These are phyloP conservation scores for Suhomyces taliae DNA, from an alignment of 1,139 yeast species.

Conservation along the genomic window DNA sequence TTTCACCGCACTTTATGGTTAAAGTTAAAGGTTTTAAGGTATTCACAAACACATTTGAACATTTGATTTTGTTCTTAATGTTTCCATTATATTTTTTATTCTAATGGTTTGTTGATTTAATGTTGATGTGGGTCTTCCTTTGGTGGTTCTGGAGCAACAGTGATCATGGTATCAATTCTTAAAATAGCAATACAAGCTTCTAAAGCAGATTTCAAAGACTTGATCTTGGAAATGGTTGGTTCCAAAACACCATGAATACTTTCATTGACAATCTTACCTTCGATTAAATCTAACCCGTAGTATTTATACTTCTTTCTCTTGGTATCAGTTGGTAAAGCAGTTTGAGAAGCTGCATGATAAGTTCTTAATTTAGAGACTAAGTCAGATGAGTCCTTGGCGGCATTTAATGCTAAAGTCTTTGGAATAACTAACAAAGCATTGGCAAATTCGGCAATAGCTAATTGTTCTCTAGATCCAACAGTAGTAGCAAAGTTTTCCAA, in stretches of 20 bases:
- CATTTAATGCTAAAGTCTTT: slow-evolving; percentile 94
- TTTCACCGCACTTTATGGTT: too few relatives aligned
- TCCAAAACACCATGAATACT: slow-evolving; percentile 85
- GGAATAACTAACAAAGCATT: slow-evolving; percentile 87
- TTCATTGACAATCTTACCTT: slow-evolving; percentile 90
- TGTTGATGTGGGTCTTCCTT: slow-evolving; percentile 86
- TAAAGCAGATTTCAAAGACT: slow-evolving; percentile 89
- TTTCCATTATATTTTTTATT: too few relatives aligned
- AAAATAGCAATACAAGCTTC: slow-evolving; percentile 98
- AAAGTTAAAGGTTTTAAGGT: too few relatives aligned
- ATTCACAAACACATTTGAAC: too few relatives aligned
- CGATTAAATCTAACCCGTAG: slow-evolving; percentile 88
- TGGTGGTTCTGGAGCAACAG: slow-evolving; percentile 94
- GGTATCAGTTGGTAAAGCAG: slow-evolving; percentile 74
- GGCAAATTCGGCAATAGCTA: slow-evolving; percentile 98
- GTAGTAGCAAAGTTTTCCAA: slow-evolving; percentile 97
- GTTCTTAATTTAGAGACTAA: slow-evolving; percentile 93
- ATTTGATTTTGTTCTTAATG: too few relatives aligned
- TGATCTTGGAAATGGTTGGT: slow-evolving; percentile 90
- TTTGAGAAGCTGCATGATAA: slow-evolving; percentile 94
- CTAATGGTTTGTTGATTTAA: slow-evolving; percentile 17
- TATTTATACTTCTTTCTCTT: slow-evolving; percentile 85
- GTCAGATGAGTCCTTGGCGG: slow-evolving; percentile 96
- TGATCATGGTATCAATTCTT: slow-evolving; percentile 97
- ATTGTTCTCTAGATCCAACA: slow-evolving; percentile 95